Evolutionary conservation across 139 green algal species (phyloP).

Genomic region (Gonium pectorale): DNA sequence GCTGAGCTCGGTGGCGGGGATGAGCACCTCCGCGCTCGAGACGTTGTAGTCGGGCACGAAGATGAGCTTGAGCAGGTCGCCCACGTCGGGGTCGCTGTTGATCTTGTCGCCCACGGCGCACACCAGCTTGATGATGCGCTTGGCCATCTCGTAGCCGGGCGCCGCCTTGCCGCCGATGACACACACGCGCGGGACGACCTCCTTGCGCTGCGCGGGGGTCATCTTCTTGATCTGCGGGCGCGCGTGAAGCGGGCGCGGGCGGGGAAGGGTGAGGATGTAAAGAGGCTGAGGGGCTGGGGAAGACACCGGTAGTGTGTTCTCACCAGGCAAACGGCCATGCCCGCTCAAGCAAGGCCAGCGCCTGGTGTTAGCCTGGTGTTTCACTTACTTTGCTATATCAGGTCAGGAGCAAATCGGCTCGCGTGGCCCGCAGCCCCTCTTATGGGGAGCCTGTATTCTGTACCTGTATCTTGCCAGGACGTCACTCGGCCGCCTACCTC

Average conservation of each 20-base stretch:
- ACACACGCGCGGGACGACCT: constrained; percentile 78
- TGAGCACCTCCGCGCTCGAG: constrained; percentile 67
- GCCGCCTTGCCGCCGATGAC: constrained; percentile 95
- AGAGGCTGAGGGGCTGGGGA: too few relatives aligned
- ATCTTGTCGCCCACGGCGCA: constrained; percentile 81
- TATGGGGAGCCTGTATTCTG: too few relatives aligned
- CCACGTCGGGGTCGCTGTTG: constrained; percentile 95
- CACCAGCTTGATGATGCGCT: constrained; percentile 98
- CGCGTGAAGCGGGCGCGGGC: not conserved
- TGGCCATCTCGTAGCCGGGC: constrained; percentile 97
- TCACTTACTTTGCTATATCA: too few relatives aligned
- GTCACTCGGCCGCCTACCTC: not conserved
- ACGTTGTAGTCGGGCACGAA: constrained; percentile 99
- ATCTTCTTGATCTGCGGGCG: constrained; percentile 82
- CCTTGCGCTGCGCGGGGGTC: constrained; percentile 73
- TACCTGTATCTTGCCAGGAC: too few relatives aligned
- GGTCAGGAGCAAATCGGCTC: too few relatives aligned
- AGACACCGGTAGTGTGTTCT: too few relatives aligned
- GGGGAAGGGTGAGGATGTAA: too few relatives aligned
- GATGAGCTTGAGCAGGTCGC: constrained; percentile 95
- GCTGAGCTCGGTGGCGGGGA: constrained; percentile 80
- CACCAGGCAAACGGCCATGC: too few relatives aligned
- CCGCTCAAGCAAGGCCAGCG: too few relatives aligned
- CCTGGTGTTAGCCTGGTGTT: too few relatives aligned
- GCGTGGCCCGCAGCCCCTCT: too few relatives aligned